These are phyloP conservation scores for Ophiocordyceps camponoti-saundersi DNA, from an alignment of 2,329 filamentous ascomycete species.

Conservation along the genomic window DNA sequence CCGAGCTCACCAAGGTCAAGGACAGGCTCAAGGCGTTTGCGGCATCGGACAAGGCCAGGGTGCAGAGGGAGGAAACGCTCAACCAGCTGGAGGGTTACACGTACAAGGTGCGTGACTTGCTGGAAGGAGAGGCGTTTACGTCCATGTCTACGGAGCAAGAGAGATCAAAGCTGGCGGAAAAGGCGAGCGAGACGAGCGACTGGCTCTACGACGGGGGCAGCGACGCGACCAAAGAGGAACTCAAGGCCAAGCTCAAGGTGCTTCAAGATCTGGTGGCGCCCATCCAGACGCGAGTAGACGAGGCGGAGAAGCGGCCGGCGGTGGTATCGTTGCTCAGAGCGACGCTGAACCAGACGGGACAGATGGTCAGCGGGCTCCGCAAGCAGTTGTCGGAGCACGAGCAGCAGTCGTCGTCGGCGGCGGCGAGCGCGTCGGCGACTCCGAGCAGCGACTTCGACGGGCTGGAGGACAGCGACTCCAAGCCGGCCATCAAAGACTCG, in stretches of 20 bases:
- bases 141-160: conserved; percentile 52
- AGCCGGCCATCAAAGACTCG: conserved; percentile 20
- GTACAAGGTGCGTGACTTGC: conserved; percentile 70
- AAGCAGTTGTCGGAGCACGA: conserved; percentile 54
- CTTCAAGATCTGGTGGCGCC: conserved; percentile 66
- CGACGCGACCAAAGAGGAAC: conserved; percentile 55
- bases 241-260: conserved; percentile 60
- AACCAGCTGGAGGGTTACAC: conserved; percentile 91
- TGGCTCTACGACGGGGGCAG: conserved; percentile 83
- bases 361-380: conserved; percentile 54
- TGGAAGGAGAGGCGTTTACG: conserved; percentile 62
- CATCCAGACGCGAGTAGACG: conserved; percentile 57
- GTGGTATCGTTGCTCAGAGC: conserved; percentile 50
- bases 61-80: conserved; percentile 66
- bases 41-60: conserved; percentile 61
- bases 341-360: conserved; percentile 52
- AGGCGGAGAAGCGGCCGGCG: conserved; percentile 54
- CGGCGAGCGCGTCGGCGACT: conserved; percentile 23
- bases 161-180: conserved; percentile 47
- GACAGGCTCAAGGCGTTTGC: conserved; percentile 73
- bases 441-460: conserved; percentile 46
- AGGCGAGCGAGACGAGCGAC: conserved; percentile 54
- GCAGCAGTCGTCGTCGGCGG: conserved; percentile 29
- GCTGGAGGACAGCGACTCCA: conserved; percentile 54
- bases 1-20: conserved; percentile 34